Percentiles rank a stretch among this genome's conserved stretches.
Conservation (phyloP, 805 yeast species). For the Lipomyces japonicus region DNA sequence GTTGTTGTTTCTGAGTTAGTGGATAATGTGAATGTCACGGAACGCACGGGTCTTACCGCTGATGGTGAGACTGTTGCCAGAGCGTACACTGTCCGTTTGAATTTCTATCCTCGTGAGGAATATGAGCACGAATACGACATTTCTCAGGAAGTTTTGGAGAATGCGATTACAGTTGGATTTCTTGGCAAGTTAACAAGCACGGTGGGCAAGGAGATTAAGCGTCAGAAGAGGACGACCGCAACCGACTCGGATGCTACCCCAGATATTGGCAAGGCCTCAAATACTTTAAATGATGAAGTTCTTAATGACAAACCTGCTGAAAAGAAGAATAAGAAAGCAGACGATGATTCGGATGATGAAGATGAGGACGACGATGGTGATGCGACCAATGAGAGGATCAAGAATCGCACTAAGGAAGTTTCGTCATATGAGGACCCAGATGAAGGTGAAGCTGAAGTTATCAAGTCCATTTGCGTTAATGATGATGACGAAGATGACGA, state of each 20-base stretch:
- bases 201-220: slow-evolving; percentile 75
- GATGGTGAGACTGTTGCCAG: slow-evolving; percentile 51
- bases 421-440: slow-evolving; percentile 93
- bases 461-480: slow-evolving; percentile 77
- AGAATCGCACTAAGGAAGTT: slow-evolving; percentile 70
- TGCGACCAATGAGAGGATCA: slow-evolving; percentile 57
- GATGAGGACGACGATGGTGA: slow-evolving; percentile 60
- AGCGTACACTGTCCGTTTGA: slow-evolving; percentile 68
- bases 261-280: slow-evolving; percentile 41
- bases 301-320: slow-evolving; percentile 46
- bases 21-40: slow-evolving; percentile 79
- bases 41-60: slow-evolving; percentile 65
- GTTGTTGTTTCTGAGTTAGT: slow-evolving; percentile 85
- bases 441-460: slow-evolving; percentile 88
- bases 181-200: slow-evolving; percentile 60
- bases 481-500: slow-evolving; percentile 49
- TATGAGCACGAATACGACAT: slow-evolving; percentile 88
- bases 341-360: slow-evolving; percentile 39
- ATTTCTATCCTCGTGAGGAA: slow-evolving; percentile 71
- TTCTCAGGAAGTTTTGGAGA: slow-evolving; percentile 70
- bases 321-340: slow-evolving; percentile 32
- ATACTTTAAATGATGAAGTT: slow-evolving; percentile 56
- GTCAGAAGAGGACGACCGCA: slow-evolving; percentile 56
- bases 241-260: slow-evolving; percentile 34
- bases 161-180: slow-evolving; percentile 61